Evolutionary conservation across 768 basidiomycete genomes (phyloP), one percentile per base, ranked within the genome.

Genomic region (Filobasidium floriforme): DNA sequence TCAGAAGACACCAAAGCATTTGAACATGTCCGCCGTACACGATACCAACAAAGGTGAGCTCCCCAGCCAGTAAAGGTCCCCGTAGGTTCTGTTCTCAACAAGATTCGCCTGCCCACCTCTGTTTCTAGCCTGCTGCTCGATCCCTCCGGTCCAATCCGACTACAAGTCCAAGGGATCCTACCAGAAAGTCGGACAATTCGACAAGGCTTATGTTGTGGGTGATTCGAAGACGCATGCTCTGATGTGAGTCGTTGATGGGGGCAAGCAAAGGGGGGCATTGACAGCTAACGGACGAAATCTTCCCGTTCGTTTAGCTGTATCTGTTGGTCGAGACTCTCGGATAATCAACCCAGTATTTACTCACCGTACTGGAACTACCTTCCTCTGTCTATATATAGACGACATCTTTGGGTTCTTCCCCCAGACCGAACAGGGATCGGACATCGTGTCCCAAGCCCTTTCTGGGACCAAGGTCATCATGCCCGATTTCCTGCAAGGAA

Each of bases 341-440:
- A 49, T 49, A 49, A 3, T 5, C 6, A 49, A 49, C 22, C 14
- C 18, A n/a, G n/a, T n/a, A n/a, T n/a, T n/a, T n/a, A n/a, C n/a
- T n/a, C n/a, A n/a, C n/a, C n/a, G n/a, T n/a, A n/a, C n/a, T n/a
- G n/a, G n/a, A n/a, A n/a, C n/a, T n/a, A 14, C 14, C 18, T 18
- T 12, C 15, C 51, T 55, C 44, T 68, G 82, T 85, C 60, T 22
- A 18, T 12, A 49, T 49, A 49, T 12, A 49, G 87, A 81, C 71
- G 85, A 87, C 73, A 86, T 87, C 70, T 87, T 88, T 71, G 86
- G 86, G 79, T 85, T 81, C 79, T 86, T 82, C 79, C 85, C 85
- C 6, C 84, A 86, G 75, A 86, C 85, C 3, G 83, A 84, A 72
- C 85, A 87, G 73, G 86, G 85, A 40, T 85, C 84, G 22, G 86